A percentile compares a stretch with the other conserved stretches of the same genome.
phyloP scores from a whole-genome alignment of 2,329 filamentous ascomycete genomes.

The Epichloe sibirici region DNA sequence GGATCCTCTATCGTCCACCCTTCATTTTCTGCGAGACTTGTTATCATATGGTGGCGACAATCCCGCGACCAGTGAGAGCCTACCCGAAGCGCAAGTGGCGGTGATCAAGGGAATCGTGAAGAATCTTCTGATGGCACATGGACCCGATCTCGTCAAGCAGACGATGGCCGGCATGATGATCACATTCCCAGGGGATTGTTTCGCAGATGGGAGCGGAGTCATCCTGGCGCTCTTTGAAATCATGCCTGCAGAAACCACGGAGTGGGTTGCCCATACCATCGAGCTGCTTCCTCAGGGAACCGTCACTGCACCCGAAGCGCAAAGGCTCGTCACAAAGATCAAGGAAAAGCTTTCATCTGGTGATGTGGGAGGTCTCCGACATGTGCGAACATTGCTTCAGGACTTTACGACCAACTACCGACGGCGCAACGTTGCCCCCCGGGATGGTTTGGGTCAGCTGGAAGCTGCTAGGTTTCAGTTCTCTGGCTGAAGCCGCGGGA shows the following conservation, averaged over 20 bases:
- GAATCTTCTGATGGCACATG: constrained; percentile 55
- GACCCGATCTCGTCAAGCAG: constrained; percentile 71
- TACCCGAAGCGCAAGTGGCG: constrained; percentile 46
- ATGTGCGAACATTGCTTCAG: constrained; percentile 75
- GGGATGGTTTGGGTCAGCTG: constrained; percentile 77
- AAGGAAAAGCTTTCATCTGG: constrained; percentile 61
- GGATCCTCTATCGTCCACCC: constrained; percentile 77
- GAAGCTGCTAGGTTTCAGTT: constrained; percentile 86
- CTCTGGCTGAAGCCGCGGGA: constrained; percentile 19
- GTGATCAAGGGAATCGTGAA: constrained; percentile 65
- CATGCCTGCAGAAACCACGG: constrained; percentile 63
- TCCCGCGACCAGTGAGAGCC: constrained; percentile 47
- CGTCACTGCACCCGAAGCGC: constrained; percentile 66
- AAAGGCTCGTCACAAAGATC: constrained; percentile 70
- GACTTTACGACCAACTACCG: constrained; percentile 96
- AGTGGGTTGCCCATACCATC: constrained; percentile 77
- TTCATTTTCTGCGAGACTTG: constrained; percentile 88
- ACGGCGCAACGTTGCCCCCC: constrained; percentile 84
- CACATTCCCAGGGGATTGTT: constrained; percentile 90
- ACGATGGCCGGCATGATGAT: constrained; percentile 99
- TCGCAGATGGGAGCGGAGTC: constrained; percentile 88
- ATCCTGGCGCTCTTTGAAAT: constrained; percentile 81
- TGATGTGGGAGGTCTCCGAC: constrained; percentile 48
- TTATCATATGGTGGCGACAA: constrained; percentile 78
- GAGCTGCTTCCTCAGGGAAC: constrained; percentile 73